These are phyloP conservation scores for Ophiostoma sp. DNA, from an alignment of 2,329 filamentous ascomycete genomes.

Conservation along the genomic window DNA sequence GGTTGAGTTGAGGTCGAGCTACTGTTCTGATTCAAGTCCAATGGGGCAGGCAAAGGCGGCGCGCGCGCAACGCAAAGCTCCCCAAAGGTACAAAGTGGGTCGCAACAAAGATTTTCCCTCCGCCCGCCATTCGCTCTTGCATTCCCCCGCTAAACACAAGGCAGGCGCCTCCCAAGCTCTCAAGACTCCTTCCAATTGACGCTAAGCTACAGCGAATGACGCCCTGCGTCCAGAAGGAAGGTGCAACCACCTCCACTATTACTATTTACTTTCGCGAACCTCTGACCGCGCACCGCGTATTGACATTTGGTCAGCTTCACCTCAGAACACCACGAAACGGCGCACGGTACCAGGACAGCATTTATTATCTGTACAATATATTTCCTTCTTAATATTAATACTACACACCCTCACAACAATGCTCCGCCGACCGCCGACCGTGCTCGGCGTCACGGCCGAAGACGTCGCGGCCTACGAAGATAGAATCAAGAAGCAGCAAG, in stretches of 20 bases:
- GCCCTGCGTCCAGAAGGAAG: background rate
- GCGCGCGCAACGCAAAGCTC: background rate
- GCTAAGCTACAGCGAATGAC: background rate
- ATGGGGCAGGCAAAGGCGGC: background rate
- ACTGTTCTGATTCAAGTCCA: background rate
- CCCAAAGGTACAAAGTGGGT: background rate
- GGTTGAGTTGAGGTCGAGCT: background rate
- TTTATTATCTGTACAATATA: background rate
- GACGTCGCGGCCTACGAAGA: slow-evolving; percentile 72
- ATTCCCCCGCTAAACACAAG: background rate
- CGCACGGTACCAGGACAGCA: background rate
- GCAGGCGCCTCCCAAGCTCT: background rate
- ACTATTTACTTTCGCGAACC: slow-evolving; percentile 22
- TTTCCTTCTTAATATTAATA: background rate
- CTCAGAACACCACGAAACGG: background rate
- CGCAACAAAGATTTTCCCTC: slow-evolving; percentile 29
- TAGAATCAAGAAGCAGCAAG: slow-evolving; percentile 41
- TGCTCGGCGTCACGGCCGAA: slow-evolving; percentile 66
- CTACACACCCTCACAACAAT: slow-evolving; percentile 29
- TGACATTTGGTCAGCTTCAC: slow-evolving; percentile 3
- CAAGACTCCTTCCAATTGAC: background rate
- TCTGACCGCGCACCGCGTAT: slow-evolving; percentile 4
- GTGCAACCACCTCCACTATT: background rate
- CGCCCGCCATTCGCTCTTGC: slow-evolving; percentile 10
- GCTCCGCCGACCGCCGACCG: slow-evolving; percentile 60